Base-by-base conservation (phyloP, 2,329 filamentous ascomycete genomes). In the Fusarium napiforme region DNA sequence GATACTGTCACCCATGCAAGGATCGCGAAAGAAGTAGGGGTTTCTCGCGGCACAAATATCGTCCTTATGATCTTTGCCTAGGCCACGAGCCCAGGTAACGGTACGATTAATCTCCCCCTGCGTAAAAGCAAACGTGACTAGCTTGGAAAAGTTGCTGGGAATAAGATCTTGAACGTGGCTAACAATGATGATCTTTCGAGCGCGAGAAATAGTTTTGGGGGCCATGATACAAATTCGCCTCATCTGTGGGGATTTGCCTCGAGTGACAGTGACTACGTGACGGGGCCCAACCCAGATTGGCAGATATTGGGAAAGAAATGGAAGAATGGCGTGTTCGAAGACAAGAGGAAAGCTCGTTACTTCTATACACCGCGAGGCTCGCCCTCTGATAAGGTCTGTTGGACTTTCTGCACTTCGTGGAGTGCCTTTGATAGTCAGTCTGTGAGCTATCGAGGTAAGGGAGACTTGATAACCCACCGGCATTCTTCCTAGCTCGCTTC, bases 1-100 rank as follows among this genome's bases (percentile, higher is more conserved):
- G 43, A 86, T 84, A 65, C 83, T 85, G 55, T 86, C 84, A 5
- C 84, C 84, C 84, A 86, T 86, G 60, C 83, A 82, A 7, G 82
- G 84, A n/a, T 71, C 80, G 42, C 75, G 70, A 71, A 85, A 86
- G 69, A 80, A 83, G 52, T 84, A 85, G 4, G 84, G 84, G 69
- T 86, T 86, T 19, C 83, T 79, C 9, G 84, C 79, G 39, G 64
- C 53, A 67, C 83, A 85, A 3, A 85, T 76, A 16, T 85, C 84
- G 64, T 86, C 84, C 4, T 80, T 82, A 67, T 81, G 81, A 14
- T 81, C 75, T 56, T 75, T 78, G 46, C 79, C 73, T 9, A 85
- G 69, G 1, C 84, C 84, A 21, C 84, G 75, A 19, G 84, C 81
- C 84, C 84, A 85, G 11, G 81, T 79, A 9, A 72, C 71, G 7